Percentiles rank a stretch among this genome's conserved stretches.
phyloP scores from a whole-genome alignment of 306 rosid species.

The Prosopis cineraria region DNA sequence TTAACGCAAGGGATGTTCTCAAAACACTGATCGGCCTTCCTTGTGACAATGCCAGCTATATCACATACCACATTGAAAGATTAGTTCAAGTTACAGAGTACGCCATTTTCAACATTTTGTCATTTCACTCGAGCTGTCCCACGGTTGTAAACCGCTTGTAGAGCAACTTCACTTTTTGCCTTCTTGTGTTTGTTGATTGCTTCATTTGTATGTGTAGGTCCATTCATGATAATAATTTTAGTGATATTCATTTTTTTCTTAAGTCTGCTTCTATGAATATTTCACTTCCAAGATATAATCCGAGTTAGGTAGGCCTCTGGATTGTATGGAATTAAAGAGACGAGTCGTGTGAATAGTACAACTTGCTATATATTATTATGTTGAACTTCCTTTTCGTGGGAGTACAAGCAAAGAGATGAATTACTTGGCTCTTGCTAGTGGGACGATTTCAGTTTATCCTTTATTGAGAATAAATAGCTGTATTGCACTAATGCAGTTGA shows the following conservation, averaged over 20 bases:
- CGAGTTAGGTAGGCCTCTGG: background rate
- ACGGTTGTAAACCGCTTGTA: constrained; percentile 75
- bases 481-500: background rate
- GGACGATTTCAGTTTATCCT: background rate
- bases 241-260: constrained; percentile 5
- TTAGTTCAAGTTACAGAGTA: constrained; percentile 58
- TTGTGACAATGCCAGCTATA: constrained; percentile 39
- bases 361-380: background rate
- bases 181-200: constrained; percentile 52
- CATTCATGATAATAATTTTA: constrained; percentile 51
- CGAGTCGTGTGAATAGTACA: background rate
- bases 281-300: background rate
- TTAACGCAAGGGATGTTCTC: constrained; percentile 86
- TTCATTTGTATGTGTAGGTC: constrained; percentile 65
- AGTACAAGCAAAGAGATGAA: background rate
- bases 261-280: constrained; percentile 12
- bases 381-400: background rate
- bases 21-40: constrained; percentile 55
- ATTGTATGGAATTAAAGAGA: background rate
- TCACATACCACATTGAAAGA: constrained; percentile 55
- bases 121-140: constrained; percentile 42
- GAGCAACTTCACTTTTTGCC: constrained; percentile 61
- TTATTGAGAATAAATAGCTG: background rate
- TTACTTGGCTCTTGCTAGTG: background rate
- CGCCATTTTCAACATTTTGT: constrained; percentile 38